phyloP scores from a whole-genome alignment of 192 early-diverging fungal species.

The Backusella macrospora region DNA sequence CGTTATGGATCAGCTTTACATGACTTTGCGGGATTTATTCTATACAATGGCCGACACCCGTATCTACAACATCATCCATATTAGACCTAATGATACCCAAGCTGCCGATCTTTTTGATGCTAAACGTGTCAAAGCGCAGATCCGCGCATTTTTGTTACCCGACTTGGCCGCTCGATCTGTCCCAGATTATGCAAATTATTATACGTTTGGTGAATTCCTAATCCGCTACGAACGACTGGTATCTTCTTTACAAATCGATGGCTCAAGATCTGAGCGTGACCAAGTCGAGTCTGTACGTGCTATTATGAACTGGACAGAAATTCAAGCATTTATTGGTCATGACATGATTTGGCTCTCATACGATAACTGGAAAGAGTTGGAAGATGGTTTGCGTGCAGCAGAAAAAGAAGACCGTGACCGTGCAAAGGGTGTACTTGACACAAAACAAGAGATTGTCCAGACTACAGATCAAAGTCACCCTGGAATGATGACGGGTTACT shows the following conservation, averaged over 20 bases:
- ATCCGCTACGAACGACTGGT: slow-evolving; percentile 57
- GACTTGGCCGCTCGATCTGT: slow-evolving; percentile 66
- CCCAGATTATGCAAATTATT: slow-evolving; percentile 74
- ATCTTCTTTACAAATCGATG: slow-evolving; percentile 37
- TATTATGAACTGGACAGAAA: slow-evolving; percentile 51
- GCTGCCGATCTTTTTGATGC: slow-evolving; percentile 57
- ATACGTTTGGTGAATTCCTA: slow-evolving; percentile 76
- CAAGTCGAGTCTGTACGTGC: slow-evolving; percentile 47
- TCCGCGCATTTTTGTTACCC: slow-evolving; percentile 67
- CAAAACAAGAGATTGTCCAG: slow-evolving; percentile 3
- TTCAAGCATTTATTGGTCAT: slow-evolving; percentile 56
- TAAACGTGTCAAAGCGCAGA: slow-evolving; percentile 68
- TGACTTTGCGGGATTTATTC: slow-evolving; percentile 75
- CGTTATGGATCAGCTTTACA: slow-evolving; percentile 60
- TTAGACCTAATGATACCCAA: slow-evolving; percentile 68
- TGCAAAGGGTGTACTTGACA: slow-evolving; percentile 34
- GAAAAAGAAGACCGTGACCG: slow-evolving; percentile 64
- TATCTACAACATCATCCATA: slow-evolving; percentile 83
- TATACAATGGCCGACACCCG: slow-evolving; percentile 76
- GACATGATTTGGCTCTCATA: slow-evolving; percentile 66
- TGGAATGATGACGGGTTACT: slow-evolving; percentile 7
- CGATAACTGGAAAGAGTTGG: slow-evolving; percentile 67
- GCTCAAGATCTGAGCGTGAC: slow-evolving; percentile 29
- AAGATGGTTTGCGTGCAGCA: slow-evolving; percentile 59
- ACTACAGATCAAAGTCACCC: slow-evolving; percentile 1